A percentile compares a stretch with the other conserved stretches of the same genome.
phyloP scores from a whole-genome alignment of 1,139 yeast genomes.

The Ogataea hybrid region DNA sequence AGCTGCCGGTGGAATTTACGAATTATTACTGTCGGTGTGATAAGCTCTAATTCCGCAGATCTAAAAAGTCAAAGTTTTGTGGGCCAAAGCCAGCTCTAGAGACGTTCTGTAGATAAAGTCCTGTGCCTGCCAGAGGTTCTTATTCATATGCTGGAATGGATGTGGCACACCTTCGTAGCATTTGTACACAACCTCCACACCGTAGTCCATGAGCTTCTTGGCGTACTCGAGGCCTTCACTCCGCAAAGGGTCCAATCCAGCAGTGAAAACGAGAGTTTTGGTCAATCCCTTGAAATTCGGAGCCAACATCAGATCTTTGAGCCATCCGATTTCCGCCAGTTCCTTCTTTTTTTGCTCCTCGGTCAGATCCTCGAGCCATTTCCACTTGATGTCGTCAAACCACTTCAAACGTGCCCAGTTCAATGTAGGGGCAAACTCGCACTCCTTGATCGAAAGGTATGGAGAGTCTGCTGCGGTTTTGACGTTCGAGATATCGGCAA shows the following conservation, averaged over 20 bases:
- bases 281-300: slow-evolving; percentile 29
- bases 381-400: slow-evolving; percentile 28
- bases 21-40: background rate
- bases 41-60: background rate
- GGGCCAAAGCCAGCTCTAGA: slow-evolving; percentile 19
- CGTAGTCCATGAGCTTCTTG: slow-evolving; percentile 28
- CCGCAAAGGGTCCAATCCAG: slow-evolving; percentile 33
- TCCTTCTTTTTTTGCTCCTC: slow-evolving; percentile 15
- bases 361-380: slow-evolving; percentile 9
- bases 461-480: slow-evolving; percentile 28
- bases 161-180: slow-evolving; percentile 32
- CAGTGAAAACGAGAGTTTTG: slow-evolving; percentile 32
- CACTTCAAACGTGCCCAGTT: slow-evolving; percentile 34
- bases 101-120: slow-evolving; percentile 19
- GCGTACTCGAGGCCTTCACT: slow-evolving; percentile 35
- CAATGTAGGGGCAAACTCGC: slow-evolving; percentile 31
- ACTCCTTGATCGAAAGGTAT: slow-evolving; percentile 26
- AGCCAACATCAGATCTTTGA: slow-evolving; percentile 24
- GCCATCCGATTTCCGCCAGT: slow-evolving; percentile 28
- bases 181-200: slow-evolving; percentile 26
- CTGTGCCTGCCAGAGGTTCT: slow-evolving; percentile 17
- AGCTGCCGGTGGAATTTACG: background rate
- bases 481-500: slow-evolving; percentile 26
- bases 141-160: slow-evolving; percentile 28
- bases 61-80: slow-evolving; percentile 12